Conservation (phyloP, 495 filamentous ascomycete species). For the Podospora pseudoanserina region DNA sequence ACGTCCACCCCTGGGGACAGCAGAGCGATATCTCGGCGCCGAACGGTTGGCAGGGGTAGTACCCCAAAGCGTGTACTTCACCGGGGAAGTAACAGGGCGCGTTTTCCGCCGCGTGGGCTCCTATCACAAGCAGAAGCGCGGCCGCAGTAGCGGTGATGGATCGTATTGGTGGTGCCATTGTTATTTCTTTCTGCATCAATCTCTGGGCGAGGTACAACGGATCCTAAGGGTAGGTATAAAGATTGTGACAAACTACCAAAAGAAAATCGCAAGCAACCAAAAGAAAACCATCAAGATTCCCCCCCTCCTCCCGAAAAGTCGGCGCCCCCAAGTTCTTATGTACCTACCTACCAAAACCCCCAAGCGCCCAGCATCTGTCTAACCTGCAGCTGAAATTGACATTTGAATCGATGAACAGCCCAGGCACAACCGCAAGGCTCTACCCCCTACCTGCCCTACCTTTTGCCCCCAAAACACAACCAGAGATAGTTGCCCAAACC, state of each 20-base stretch:
- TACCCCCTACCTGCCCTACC: background rate
- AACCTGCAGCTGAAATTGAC: too few relatives aligned
- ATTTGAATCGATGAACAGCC: background rate
- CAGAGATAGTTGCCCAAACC: background rate
- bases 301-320: too few relatives aligned
- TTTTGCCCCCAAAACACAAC: too few relatives aligned
- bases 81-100: constrained; percentile 35
- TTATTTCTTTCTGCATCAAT: background rate
- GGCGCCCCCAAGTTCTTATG: too few relatives aligned
- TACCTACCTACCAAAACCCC: too few relatives aligned
- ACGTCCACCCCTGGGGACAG: constrained; percentile 36
- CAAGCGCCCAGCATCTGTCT: too few relatives aligned
- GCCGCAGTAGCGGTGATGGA: background rate
- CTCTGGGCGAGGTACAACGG: too few relatives aligned
- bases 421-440: background rate
- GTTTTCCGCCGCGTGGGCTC: background rate
- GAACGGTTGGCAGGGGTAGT: constrained; percentile 27
- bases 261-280: too few relatives aligned
- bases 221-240: background rate
- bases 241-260: too few relatives aligned
- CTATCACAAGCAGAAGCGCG: background rate
- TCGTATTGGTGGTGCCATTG: background rate
- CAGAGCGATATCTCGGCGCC: constrained; percentile 23
- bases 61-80: constrained; percentile 21
- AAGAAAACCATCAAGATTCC: too few relatives aligned